Evolutionary conservation across 202 grass and related monocot genomes (phyloP), one percentile per base, ranked within the genome.

Genomic region (Brachypodium distachyon): DNA sequence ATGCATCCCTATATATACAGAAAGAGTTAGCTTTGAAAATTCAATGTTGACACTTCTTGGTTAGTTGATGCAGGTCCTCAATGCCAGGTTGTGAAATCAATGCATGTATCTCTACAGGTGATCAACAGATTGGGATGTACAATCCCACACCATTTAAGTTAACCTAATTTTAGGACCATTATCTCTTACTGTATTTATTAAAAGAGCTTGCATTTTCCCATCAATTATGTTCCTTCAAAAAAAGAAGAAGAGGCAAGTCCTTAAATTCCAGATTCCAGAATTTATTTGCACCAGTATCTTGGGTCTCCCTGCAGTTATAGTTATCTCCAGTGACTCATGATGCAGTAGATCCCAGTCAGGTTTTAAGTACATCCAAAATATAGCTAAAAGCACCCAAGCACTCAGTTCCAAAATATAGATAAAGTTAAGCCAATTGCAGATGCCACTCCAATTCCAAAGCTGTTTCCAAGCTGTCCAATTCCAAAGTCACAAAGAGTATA

Each of bases 401-500:
- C 67, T 28, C 48, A 57, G 19, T 10, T 32, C 42, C 40, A 73
- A 57, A 80, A 31, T 47, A 34, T 57, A 36, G 33, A 56, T 0
- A 68, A 42, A 12, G 33, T 17, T 32, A 23, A 70, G 29, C n/a
- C n/a, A n/a, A n/a, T n/a, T 63, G 75, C 75, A 63, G 81, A 88
- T 80, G 70, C 70, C 76, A 80, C 59, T 56, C 6, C 28, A 18
- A 31, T 79, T 41, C 22, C 4, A n/a, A n/a, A n/a, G n/a, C 73
- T 84, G 54, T 71, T 14, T 84, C 62, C 81, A 63, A 88, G 70
- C 86, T 88, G 81, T 88, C 76, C 62, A 63, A 48, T 10, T 44
- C 54, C 72, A 34, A 33, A 65, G 11, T 55, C 9, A 16, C 25
- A 10, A 13, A 17, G 27, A 50, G n/a, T 8, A 8, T 2, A 4